These are phyloP conservation scores for Spirogloea muscicola DNA, from an alignment of 139 green algal genomes.

Conservation along the genomic window DNA sequence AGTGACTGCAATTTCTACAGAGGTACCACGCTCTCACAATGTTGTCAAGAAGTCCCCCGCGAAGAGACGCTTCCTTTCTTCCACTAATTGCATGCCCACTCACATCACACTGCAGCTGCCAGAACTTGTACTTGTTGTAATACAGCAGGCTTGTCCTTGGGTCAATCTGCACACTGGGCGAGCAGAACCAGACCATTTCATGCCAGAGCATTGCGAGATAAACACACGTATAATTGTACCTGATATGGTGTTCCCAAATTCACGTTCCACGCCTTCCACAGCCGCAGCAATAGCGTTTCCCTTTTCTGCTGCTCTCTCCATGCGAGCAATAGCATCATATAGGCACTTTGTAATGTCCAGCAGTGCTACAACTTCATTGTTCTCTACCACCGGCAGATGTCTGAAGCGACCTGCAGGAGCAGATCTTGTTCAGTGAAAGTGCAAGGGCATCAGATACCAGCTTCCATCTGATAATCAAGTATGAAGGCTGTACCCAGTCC, in stretches of 20 bases:
- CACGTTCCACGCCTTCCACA: constrained; percentile 29
- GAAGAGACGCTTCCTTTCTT: too few species aligned
- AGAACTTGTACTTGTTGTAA: too few species aligned
- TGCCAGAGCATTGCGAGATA: too few species aligned
- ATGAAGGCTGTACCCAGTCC: not conserved
- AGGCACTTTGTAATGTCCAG: constrained; percentile 51
- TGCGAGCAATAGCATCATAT: constrained; percentile 45
- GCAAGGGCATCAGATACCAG: not conserved
- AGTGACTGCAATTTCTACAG: too few species aligned
- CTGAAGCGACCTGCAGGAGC: constrained; percentile 35
- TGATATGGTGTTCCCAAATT: constrained; percentile 29
- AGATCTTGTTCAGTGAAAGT: not conserved
- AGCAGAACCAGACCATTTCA: too few species aligned
- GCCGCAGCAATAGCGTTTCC: constrained; percentile 30
- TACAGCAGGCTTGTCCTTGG: too few species aligned
- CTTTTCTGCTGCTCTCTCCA: constrained; percentile 48
- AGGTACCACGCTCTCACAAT: too few species aligned
- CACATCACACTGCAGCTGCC: too few species aligned
- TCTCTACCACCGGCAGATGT: constrained; percentile 48
- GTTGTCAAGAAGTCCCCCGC: too few species aligned
- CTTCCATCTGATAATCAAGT: not conserved
- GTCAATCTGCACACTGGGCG: too few species aligned
- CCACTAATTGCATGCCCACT: too few species aligned
- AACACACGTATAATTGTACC: too few species aligned
- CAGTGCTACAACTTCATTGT: constrained; percentile 37